These are phyloP conservation scores for Cladosporium oxysporum DNA, from an alignment of 2,329 filamentous ascomycete genomes.

Conservation along the genomic window DNA sequence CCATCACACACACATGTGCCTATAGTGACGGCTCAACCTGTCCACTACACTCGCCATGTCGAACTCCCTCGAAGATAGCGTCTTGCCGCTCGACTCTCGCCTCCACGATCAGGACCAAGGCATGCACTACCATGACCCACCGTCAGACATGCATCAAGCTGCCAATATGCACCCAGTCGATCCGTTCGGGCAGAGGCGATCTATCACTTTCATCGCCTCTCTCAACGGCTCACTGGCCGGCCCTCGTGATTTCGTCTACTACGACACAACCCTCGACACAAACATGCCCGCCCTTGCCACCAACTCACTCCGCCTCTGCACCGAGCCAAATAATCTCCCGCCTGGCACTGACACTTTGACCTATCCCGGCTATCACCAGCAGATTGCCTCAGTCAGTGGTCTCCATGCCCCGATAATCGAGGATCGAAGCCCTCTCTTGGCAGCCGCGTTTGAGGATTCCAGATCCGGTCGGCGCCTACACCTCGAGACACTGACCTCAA, in stretches of 20 bases:
- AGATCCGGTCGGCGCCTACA: conserved; percentile 37
- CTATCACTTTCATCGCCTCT: not conserved
- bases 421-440: conserved; percentile 42
- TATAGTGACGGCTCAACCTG: not conserved
- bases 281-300: not conserved
- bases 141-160: not conserved
- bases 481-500: conserved; percentile 40
- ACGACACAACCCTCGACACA: not conserved
- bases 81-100: not conserved
- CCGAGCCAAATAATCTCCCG: not conserved
- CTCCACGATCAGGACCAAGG: not conserved
- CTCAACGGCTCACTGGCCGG: not conserved
- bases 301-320: conserved; percentile 3
- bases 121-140: not conserved
- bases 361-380: conserved; percentile 36
- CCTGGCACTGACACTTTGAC: conserved; percentile 28
- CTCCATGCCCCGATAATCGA: conserved; percentile 38
- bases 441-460: conserved; percentile 43
- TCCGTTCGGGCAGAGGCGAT: not conserved
- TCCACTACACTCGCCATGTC: not conserved
- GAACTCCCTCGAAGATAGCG: not conserved
- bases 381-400: conserved; percentile 38
- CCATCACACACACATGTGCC: not conserved
- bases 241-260: conserved; percentile 4
- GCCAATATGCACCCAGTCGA: not conserved